Conservation (phyloP, 2,329 filamentous ascomycete genomes). For the Sporothrix pseudoabietina region DNA sequence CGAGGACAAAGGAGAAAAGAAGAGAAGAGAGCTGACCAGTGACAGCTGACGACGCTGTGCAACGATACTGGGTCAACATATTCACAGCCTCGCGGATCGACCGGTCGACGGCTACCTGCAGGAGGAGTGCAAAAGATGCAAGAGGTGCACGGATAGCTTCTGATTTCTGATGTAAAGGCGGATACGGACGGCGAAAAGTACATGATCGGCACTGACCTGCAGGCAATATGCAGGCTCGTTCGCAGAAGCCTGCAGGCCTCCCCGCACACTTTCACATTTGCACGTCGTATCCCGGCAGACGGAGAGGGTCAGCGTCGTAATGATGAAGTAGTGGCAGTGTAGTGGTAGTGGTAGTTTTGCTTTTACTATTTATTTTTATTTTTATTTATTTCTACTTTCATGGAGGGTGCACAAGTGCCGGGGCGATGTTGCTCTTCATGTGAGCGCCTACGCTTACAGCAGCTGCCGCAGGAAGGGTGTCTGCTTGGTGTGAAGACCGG, state of each 20-base stretch:
- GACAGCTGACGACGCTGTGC: background rate
- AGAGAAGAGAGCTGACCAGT: background rate
- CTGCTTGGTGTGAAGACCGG: background rate
- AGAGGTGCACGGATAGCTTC: background rate
- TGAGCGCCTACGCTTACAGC: background rate
- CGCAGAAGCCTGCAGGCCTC: background rate
- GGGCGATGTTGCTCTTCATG: background rate
- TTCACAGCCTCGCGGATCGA: constrained; percentile 15
- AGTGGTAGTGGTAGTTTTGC: background rate
- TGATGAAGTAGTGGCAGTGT: background rate
- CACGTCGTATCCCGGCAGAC: constrained; percentile 19
- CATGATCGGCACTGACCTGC: background rate
- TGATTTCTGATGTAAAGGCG: background rate
- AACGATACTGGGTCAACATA: background rate
- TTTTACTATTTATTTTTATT: background rate
- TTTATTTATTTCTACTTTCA: background rate
- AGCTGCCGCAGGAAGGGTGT: background rate
- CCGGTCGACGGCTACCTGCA: constrained; percentile 14
- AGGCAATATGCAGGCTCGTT: background rate
- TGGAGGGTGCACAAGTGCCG: constrained; percentile 2
- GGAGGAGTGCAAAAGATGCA: background rate
- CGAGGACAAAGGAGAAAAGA: background rate
- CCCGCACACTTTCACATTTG: background rate
- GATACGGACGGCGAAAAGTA: background rate
- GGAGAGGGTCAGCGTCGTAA: background rate